Evolutionary conservation across 306 rosid genomes (phyloP), one percentile per base, ranked within the genome.

Genomic region (Quercus robur): DNA sequence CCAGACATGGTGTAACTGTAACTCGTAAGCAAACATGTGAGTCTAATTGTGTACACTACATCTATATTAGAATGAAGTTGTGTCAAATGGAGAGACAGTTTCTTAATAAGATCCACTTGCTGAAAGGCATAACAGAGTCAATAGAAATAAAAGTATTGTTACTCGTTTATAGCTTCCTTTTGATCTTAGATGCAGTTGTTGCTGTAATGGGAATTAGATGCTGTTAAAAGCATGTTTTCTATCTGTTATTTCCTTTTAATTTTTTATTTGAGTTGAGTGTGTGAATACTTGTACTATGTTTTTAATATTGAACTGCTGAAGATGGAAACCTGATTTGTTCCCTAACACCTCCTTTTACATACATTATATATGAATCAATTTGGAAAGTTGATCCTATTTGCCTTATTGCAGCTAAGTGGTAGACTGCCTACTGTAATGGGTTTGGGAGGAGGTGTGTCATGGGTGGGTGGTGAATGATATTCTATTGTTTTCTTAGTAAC

Each of bases 331-430:
- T 35, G 52, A 30, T 68, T n/a, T 68, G 46, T 68, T n/a, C 38
- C 72, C 12, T 9, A 6, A 19, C 15, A 9, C 25, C 3, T 18
- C 3, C 10, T 19, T 68, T 68, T 68, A 19, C 4, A 11, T 68
- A 35, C 26, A 68, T 68, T 68, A 52, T 25, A 14, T 21, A 1
- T 28, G 31, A 52, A 38, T 68, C 26, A 21, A 56, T 68, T 51
- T 15, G 23, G 31, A 68, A 56, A 11, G 49, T 18, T 56, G 41
- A 56, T 56, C 46, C 56, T 23, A 18, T 64, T 70, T 49, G 56
- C 73, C 72, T 46, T 71, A 77, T 81, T 8, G 76, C 49, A 55
- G 68, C 77, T 76, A 59, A 66, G 56, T 81, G 70, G 46, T 56
- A 63, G 52, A 33, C 10, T 66, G 70, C 83, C 78, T 72, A 66